These are phyloP conservation scores for Hyphopichia pseudoburtonii DNA, from an alignment of 1,139 yeast species.

Conservation along the genomic window DNA sequence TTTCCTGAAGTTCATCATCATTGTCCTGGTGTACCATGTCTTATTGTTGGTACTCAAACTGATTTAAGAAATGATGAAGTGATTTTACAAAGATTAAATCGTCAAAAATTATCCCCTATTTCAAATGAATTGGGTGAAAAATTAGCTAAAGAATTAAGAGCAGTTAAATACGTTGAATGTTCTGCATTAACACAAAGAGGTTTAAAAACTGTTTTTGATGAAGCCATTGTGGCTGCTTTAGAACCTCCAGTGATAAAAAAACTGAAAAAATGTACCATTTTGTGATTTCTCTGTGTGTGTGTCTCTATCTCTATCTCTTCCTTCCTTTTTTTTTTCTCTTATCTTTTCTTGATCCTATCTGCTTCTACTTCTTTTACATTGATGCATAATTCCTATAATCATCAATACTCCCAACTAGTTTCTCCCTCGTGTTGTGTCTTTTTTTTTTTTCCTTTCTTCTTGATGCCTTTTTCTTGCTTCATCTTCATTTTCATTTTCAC, in stretches of 20 bases:
- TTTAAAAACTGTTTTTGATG: conserved; percentile 92
- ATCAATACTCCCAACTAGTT: no score
- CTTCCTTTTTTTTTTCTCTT: no score
- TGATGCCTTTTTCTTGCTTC: background rate
- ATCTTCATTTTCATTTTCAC: no score
- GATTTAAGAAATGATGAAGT: conserved; percentile 94
- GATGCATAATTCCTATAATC: no score
- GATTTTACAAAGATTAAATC: conserved; percentile 81
- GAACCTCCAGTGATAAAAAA: conserved; percentile 88
- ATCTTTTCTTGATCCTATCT: no score
- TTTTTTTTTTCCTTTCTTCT: no score
- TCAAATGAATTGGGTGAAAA: conserved; percentile 86
- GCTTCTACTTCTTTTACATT: no score
- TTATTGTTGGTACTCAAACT: conserved; percentile 93
- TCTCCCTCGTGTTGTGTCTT: no score
- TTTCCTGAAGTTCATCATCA: conserved; percentile 95
- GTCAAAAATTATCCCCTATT: conserved; percentile 88
- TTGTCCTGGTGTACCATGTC: conserved; percentile 96
- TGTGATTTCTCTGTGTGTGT: conserved; percentile 47
- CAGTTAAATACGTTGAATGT: conserved; percentile 95
- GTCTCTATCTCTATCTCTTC: no score
- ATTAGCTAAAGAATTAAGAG: conserved; percentile 89
- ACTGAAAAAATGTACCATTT: conserved; percentile 79
- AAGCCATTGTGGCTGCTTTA: conserved; percentile 93
- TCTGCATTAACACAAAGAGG: conserved; percentile 98